phyloP scores from a whole-genome alignment of 2,329 filamentous ascomycete genomes.

The Cephalotrichum gorgonifer region DNA sequence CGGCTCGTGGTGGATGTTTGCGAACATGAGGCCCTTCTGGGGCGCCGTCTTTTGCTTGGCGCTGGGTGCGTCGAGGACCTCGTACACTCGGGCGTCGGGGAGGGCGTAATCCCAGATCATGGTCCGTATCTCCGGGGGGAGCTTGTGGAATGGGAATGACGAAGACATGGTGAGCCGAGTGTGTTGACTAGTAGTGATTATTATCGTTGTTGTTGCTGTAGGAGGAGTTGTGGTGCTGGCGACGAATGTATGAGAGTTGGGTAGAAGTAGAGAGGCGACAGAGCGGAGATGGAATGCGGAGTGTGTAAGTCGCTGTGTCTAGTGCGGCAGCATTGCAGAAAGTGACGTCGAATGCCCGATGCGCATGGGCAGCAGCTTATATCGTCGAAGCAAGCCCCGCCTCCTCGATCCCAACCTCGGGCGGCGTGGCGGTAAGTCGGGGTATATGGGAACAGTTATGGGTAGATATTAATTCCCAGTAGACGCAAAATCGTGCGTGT shows the following conservation, averaged over 20 bases:
- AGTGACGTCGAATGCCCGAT: not conserved
- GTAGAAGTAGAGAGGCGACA: conserved; percentile 1
- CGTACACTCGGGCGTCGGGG: conserved; percentile 33
- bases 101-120: conserved; percentile 35
- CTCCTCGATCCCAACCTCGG: not conserved
- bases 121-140: conserved; percentile 33
- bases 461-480: not conserved
- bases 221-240: not conserved
- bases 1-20: conserved; percentile 32
- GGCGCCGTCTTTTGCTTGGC: conserved; percentile 26
- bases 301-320: not conserved
- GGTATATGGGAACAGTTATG: not conserved
- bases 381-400: not conserved
- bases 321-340: not conserved
- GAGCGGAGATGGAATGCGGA: too few relatives aligned
- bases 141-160: conserved; percentile 11
- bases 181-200: too few relatives aligned
- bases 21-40: conserved; percentile 27
- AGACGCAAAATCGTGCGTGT: not conserved
- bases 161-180: not conserved
- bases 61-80: conserved; percentile 33
- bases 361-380: not conserved
- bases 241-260: not conserved
- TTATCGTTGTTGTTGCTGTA: not conserved
- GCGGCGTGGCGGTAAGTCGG: not conserved